Evolutionary conservation across 345 rosid species (phyloP), one percentile per base, ranked within the genome.

Genomic region (Moringa oleifera): DNA sequence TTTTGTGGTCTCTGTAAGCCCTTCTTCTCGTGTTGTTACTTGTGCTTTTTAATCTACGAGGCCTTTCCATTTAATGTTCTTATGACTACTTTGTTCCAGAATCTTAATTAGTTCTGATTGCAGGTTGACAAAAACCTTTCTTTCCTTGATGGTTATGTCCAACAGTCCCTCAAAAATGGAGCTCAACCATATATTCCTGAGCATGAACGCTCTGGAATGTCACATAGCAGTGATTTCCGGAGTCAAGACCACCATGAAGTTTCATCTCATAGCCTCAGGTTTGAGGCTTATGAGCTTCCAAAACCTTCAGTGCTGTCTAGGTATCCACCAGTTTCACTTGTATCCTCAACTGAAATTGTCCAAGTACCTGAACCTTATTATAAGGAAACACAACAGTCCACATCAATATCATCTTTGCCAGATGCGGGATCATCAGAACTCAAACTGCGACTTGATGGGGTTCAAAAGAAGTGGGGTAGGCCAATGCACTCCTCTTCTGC

Each of bases 251-350:
- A 77, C 53, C 88, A 75, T 23, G 96, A 88, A 69, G 73, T 61
- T 62, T 71, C 85, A 65, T 53, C 80, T 47, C 99, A 90, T 56
- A 77, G 89, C 75, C 97, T 94, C 58, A 80, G 89, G 73, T 94
- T 94, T 20, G 97, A 94, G 78, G 99, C 99, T 20, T 88, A 90
- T 63, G 97, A 94, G 81, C 88, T 86, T 78, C 96, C 96, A 52
- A 85, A 82, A 77, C 82, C 86, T 1, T 52, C 73, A 12, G 65
- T 77, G 25, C 78, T 87, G 60, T 70, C 85, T 57, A 72, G 55
- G 63, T 68, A 67, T 53, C 75, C 84, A 52, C 76, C 81, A 50
- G 71, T 69, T 67, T 68, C 81, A 18, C 74, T 70, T 55, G 68
- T 79, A 55, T 63, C 81, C 24, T 66, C 92, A 18, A 70, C 83